A percentile compares a stretch with the other conserved stretches of the same genome.
Conservation (phyloP, 176 grass and related monocot genomes). For the Pontederia paniculata region DNA sequence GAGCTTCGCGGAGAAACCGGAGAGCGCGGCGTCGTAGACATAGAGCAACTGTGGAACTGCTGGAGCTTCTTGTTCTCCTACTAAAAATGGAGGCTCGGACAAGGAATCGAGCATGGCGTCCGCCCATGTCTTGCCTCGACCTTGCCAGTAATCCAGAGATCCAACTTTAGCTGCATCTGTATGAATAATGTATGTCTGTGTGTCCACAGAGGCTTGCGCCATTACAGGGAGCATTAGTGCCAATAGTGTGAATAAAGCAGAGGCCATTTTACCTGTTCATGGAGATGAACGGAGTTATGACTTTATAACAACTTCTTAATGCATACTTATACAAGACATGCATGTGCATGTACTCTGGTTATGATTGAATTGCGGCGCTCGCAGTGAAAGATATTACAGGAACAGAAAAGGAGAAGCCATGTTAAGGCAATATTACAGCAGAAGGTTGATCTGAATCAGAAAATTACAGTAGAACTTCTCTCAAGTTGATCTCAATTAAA, state of each 20-base stretch:
- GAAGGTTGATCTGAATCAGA: too few relatives aligned
- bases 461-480: too few relatives aligned
- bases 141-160: neutral
- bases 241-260: neutral
- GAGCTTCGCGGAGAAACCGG: conserved; percentile 13
- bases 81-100: neutral
- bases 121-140: neutral
- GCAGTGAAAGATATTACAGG: too few relatives aligned
- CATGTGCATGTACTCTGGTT: too few relatives aligned
- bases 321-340: too few relatives aligned
- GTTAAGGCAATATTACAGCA: too few relatives aligned
- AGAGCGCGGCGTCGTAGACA: conserved; percentile 4
- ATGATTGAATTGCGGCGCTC: too few relatives aligned
- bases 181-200: conserved; percentile 6
- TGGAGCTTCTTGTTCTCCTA: neutral
- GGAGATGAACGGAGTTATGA: too few relatives aligned
- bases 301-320: too few relatives aligned
- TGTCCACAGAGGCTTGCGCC: neutral
- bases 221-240: neutral
- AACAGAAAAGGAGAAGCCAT: too few relatives aligned
- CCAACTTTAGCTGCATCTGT: neutral
- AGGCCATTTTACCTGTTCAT: neutral
- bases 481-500: too few relatives aligned
- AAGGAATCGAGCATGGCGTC: conserved; percentile 2
- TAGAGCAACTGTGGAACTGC: neutral